These are phyloP conservation scores for Insectozyma bohioensis DNA, from an alignment of 1,139 yeast species.

Conservation along the genomic window DNA sequence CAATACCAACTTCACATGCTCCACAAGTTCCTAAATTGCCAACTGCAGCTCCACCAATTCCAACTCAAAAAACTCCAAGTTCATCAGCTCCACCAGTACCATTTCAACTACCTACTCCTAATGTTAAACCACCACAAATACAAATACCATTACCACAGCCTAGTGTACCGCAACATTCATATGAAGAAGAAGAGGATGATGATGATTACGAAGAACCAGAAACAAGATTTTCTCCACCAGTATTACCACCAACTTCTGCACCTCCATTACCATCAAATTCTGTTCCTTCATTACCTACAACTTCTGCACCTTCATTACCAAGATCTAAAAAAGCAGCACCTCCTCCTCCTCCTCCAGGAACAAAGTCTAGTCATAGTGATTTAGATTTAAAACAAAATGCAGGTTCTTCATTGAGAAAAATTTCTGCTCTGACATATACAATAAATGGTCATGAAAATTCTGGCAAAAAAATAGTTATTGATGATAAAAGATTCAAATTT, in stretches of 20 bases:
- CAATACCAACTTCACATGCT: slow-evolving; percentile 7
- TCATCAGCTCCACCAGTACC: slow-evolving; percentile 21
- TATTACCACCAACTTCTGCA: slow-evolving; percentile 18
- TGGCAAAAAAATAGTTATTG: slow-evolving; percentile 47
- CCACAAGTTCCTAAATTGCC: slow-evolving; percentile 11
- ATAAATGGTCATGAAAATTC: slow-evolving; percentile 25
- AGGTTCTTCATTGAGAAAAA: slow-evolving; percentile 52
- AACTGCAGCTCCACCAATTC: slow-evolving; percentile 14
- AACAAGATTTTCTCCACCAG: neutral
- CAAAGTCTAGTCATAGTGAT: slow-evolving; percentile 13
- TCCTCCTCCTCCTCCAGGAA: slow-evolving; percentile 14
- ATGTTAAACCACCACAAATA: slow-evolving; percentile 2
- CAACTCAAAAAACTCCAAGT: slow-evolving; percentile 18
- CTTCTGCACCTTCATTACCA: slow-evolving; percentile 17
- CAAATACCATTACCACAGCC: neutral
- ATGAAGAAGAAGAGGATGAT: neutral
- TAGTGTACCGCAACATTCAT: too few relatives aligned
- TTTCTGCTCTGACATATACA: slow-evolving; percentile 60
- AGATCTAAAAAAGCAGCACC: slow-evolving; percentile 27
- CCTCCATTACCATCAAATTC: slow-evolving; percentile 33
- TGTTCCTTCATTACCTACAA: slow-evolving; percentile 28
- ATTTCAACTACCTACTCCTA: slow-evolving; percentile 18
- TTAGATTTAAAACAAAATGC: slow-evolving; percentile 47
- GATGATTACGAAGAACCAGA: neutral
- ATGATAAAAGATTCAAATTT: slow-evolving; percentile 74